These are phyloP conservation scores for Plasmodium vinckei DNA, from an alignment of 169 alveolate species.

Conservation along the genomic window DNA sequence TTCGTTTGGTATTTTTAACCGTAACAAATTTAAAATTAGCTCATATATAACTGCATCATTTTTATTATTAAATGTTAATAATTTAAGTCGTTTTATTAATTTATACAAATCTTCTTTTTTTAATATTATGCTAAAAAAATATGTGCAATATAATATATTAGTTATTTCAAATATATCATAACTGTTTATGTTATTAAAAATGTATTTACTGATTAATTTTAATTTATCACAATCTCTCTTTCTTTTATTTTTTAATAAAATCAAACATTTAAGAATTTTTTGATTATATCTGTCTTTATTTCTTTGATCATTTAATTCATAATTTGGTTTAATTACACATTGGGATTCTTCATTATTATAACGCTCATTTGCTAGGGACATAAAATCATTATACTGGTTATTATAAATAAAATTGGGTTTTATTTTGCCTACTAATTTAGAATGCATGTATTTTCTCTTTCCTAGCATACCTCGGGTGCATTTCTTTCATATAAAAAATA, in stretches of 20 bases:
- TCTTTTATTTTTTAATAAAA: slow-evolving; percentile 29
- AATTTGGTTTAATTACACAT: background rate
- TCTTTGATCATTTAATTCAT: background rate
- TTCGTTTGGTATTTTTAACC: slow-evolving; percentile 36
- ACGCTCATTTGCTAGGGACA: background rate
- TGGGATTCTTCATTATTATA: background rate
- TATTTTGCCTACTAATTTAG: background rate
- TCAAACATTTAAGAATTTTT: slow-evolving; percentile 21
- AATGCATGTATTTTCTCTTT: background rate
- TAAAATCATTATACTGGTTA: background rate
- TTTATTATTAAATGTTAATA: slow-evolving; percentile 57
- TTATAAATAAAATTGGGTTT: background rate
- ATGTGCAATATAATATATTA: slow-evolving; percentile 26
- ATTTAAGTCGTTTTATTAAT: slow-evolving; percentile 50
- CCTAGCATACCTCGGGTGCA: background rate
- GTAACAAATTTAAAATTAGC: slow-evolving; percentile 37
- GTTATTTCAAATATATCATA: slow-evolving; percentile 46
- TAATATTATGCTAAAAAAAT: slow-evolving; percentile 56
- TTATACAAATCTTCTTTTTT: slow-evolving; percentile 60
- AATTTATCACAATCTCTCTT: slow-evolving; percentile 36
- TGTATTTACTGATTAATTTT: slow-evolving; percentile 13
- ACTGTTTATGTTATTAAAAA: slow-evolving; percentile 19
- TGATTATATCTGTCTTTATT: background rate
- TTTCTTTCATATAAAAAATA: background rate
- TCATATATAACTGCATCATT: slow-evolving; percentile 5